These are phyloP conservation scores for Cyberlindnera amylophila DNA, from an alignment of 805 yeast genomes.

Conservation along the genomic window DNA sequence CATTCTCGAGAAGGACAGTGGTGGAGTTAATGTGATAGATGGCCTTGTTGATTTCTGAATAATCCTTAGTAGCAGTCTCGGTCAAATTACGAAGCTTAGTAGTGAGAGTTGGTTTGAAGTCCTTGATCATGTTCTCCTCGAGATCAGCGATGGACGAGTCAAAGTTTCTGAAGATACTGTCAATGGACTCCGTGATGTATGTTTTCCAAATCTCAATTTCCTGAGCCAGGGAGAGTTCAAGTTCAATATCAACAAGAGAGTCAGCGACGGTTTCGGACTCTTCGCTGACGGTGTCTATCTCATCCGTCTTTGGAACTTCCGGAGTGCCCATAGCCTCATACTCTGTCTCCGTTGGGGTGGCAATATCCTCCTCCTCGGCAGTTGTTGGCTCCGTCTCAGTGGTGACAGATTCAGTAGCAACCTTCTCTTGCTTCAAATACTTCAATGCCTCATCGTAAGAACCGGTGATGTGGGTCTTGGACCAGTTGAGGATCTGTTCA, in stretches of 20 bases:
- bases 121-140: slow-evolving; percentile 26
- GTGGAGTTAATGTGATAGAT: slow-evolving; percentile 38
- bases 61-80: slow-evolving; percentile 24
- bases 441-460: slow-evolving; percentile 18
- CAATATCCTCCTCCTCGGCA: slow-evolving; percentile 11
- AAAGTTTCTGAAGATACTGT: slow-evolving; percentile 37
- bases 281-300: background rate
- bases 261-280: slow-evolving; percentile 7
- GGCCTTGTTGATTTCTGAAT: slow-evolving; percentile 28
- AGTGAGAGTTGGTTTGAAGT: slow-evolving; percentile 31
- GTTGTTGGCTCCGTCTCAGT: slow-evolving; percentile 9
- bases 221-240: slow-evolving; percentile 26
- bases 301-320: slow-evolving; percentile 11
- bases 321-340: slow-evolving; percentile 11
- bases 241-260: slow-evolving; percentile 8
- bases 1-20: slow-evolving; percentile 30
- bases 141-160: slow-evolving; percentile 32
- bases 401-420: slow-evolving; percentile 1
- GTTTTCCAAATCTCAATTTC: slow-evolving; percentile 35
- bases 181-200: slow-evolving; percentile 35
- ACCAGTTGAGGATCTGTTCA: slow-evolving; percentile 17
- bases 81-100: slow-evolving; percentile 33
- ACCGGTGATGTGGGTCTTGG: slow-evolving; percentile 14
- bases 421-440: slow-evolving; percentile 12
- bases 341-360: slow-evolving; percentile 8